Evolutionary conservation across 1,284 basidiomycete genomes (phyloP), one percentile per base, ranked within the genome.

Genomic region (Rhodofomes roseus): DNA sequence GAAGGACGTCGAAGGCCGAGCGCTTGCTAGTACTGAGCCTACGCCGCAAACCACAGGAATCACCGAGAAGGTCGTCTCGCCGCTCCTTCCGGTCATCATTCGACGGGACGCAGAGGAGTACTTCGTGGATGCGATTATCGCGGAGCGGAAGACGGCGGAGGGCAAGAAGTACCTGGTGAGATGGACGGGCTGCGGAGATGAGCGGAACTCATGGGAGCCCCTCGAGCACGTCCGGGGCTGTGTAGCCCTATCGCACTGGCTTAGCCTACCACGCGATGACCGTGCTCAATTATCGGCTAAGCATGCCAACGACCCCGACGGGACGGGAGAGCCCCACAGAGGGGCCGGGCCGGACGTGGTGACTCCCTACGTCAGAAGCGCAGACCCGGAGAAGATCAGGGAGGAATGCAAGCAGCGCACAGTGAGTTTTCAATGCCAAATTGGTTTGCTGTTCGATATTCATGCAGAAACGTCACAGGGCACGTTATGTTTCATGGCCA

Each of bases 401-500:
- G 2, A 25, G 53, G 34, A 61, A 57, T 34, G 57, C 55, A 44
- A 46, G 53, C 56, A 61, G 22, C 41, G 41, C 14, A 44, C 46
- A 57, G 12, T 23, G 9, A 6, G 1, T 20, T 34, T n/a, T 12
- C 31, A 27, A 9, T 9, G 18, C 36, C 20, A 34, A 18, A 20
- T 36, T 16, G 7, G 18, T 2, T 27, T 22, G 40, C n/a, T 14
- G 25, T 18, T 43, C 31, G 31, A 34, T 34, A 5, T 8, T 25
- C 31, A 22, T 25, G 12, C 20, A 6, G 3, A 31, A 12, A 1
- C 22, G 62, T 18, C 12, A 18, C 43, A 46, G 62, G 62, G 60
- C 9, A 65, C 62, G 1, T 54, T 53, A 22, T 57, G 56, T 41
- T 63, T 62, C 57, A 62, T 65, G 41, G 59, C 60, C 12, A n/a